Base-by-base conservation (phyloP, 2,329 filamentous ascomycete species). In the Whalleya microplaca region DNA sequence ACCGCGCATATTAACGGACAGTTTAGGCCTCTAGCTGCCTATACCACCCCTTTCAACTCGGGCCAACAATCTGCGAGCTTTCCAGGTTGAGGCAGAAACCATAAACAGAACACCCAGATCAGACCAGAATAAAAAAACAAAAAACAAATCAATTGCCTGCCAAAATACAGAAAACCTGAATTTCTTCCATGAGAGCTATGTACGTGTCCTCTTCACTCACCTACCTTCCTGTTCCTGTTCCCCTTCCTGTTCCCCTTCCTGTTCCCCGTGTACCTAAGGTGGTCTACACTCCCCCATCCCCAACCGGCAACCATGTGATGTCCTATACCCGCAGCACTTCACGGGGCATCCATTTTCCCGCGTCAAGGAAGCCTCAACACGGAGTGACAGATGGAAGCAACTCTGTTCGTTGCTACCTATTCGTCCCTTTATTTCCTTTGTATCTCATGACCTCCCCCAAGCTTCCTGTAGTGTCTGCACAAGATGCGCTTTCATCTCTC, bases 401-500 rank as follows among this genome's bases (percentile, higher is more conserved):
- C 32, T 14, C 32, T 14, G 32, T 12, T 12, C 14, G 32, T 16
- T 14, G 9, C 14, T 12, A 12, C 10, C 44, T 41, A 1, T 40
- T 14, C 19, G 6, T 29, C 45, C 21, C 12, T 21, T 51, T 27
- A 10, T 27, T 12, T 42, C 40, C 27, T 19, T 40, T 20, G 19
- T 44, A 4, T 21, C 23, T 23, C 23, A 9, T 21, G 29, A 42
- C 16, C 29, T 45, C 46, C 46, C 41, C 10, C 29, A 50, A 56
- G 40, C 48, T 58, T 55, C 52, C 44, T 43, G 32, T 23, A 43
- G 16, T 16, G 46, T 57, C 45, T 41, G n/a, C 50, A 29, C 55
- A 65, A 55, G 41, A 66, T 66, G 62, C 59, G 45, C 58, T 21
- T 58, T 42, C 61, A 45, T 42, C 45, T 52, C 41, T 44, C 47